Evolutionary conservation across 1,284 basidiomycete genomes (phyloP), one percentile per base, ranked within the genome.

Genomic region (Sporisorium exsertum): DNA sequence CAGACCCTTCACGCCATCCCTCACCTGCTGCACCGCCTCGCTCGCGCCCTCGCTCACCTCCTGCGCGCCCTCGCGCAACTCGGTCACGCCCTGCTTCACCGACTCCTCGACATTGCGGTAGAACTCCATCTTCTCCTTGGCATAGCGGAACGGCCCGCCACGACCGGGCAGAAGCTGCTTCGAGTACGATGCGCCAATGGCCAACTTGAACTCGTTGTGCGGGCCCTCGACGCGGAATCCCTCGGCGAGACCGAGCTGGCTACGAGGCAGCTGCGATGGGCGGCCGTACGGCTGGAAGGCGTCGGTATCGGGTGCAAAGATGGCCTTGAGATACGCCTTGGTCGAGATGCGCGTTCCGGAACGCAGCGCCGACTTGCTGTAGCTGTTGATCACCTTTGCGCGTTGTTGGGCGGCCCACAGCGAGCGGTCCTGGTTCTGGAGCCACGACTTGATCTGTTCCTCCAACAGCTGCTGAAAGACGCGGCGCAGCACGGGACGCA

Each of bases 181-280:
- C 45, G 63, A 66, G 75, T 87, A 87, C 64, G 87, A 86, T 15
- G 87, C 86, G 33, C 87, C 87, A 62, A 88, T 86, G 57, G 87
- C 86, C 46, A 88, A 79, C 57, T 88, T 81, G 78, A 85, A 88
- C 73, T 87, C 87, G 55, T 87, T 86, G 50, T 84, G 79, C 54
- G 85, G 79, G 1, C 87, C 87, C 63, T 87, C 54, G 24, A 77
- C 67, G 5, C 63, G 50, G 45, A 73, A 63, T 2, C 75, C 75
- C 26, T 73, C 63, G 22, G 71, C 67, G 3, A 77, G 52, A 5
- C 75, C 75, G 2, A 77, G 55, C 18, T 77, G 50, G 35, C 64
- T 77, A 3, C 42, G 27, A 2, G 66, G 54, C 85, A 84, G 87
- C 86, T 81, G 85, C 16, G 54, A 9, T 84, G 81, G 87, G 86